Evolutionary conservation across 352 stramenopile species (phyloP).

Genomic region (Halophytophthora polymorphica): DNA sequence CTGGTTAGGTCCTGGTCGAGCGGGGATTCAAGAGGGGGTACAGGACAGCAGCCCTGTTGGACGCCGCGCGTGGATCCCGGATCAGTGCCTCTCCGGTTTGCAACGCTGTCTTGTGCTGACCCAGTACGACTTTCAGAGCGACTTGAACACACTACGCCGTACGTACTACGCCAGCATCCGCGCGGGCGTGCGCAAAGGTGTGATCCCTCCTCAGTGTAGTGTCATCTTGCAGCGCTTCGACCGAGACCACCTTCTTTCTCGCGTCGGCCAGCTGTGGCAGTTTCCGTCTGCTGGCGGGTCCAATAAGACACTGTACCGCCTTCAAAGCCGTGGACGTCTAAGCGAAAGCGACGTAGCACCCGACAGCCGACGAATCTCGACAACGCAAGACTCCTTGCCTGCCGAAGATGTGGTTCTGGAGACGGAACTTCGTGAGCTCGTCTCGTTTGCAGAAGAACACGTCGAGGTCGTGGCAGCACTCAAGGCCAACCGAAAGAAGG

Average conservation of each 20-base stretch:
- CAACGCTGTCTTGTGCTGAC: constrained; percentile 35
- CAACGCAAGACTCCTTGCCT: not conserved
- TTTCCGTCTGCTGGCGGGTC: constrained; percentile 4
- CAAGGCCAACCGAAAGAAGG: constrained; percentile 38
- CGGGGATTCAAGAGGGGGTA: too few species aligned
- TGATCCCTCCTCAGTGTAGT: constrained; percentile 38
- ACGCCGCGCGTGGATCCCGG: constrained; percentile 2
- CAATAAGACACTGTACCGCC: not conserved
- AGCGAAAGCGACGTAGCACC: too few species aligned
- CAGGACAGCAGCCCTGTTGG: too few species aligned
- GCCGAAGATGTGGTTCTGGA: constrained; percentile 13
- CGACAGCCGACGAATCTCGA: too few species aligned
- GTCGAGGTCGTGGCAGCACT: constrained; percentile 26
- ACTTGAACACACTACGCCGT: constrained; percentile 28
- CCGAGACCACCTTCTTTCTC: constrained; percentile 25
- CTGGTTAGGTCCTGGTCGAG: too few species aligned
- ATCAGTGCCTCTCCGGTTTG: constrained; percentile 12
- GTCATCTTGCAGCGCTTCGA: constrained; percentile 34
- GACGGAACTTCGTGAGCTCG: constrained; percentile 25
- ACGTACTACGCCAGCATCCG: constrained; percentile 41
- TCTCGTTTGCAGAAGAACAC: constrained; percentile 30
- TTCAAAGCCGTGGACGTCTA: too few species aligned
- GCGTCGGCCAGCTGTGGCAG: constrained; percentile 10
- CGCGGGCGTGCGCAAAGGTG: constrained; percentile 33
- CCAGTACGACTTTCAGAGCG: constrained; percentile 41